phyloP scores from a whole-genome alignment of 805 yeast species.

The Candida cerambycidarum region DNA sequence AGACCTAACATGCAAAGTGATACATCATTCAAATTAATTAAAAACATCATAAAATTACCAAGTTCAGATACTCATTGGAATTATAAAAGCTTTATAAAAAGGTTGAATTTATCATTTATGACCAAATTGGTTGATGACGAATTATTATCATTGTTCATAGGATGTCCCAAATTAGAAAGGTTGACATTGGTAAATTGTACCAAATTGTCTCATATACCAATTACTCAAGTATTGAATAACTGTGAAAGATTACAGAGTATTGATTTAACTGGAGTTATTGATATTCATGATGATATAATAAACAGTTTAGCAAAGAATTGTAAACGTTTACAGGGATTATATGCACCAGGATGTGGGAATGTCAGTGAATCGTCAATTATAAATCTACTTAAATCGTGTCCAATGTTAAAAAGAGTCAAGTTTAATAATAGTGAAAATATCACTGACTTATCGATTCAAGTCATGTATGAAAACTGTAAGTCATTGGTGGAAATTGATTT shows the following conservation, averaged over 20 bases:
- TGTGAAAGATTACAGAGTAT: constrained; percentile 78
- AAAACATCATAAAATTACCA: constrained; percentile 53
- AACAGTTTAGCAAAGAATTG: constrained; percentile 68
- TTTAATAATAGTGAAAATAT: constrained; percentile 69
- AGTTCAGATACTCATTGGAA: constrained; percentile 57
- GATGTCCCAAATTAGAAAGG: constrained; percentile 78
- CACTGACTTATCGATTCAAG: constrained; percentile 59
- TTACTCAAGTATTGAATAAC: constrained; percentile 58
- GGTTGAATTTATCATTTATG: constrained; percentile 77
- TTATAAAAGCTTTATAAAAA: constrained; percentile 66
- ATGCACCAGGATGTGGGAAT: constrained; percentile 80
- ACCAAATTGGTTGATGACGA: constrained; percentile 66
- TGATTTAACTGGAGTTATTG: constrained; percentile 78
- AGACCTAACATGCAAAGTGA: constrained; percentile 69
- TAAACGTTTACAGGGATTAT: constrained; percentile 79
- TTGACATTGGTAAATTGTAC: constrained; percentile 82
- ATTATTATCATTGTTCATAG: constrained; percentile 57
- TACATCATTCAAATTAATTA: constrained; percentile 50
- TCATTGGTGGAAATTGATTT: constrained; percentile 86
- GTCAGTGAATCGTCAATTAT: constrained; percentile 67
- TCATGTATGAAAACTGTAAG: constrained; percentile 70
- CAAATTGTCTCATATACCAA: constrained; percentile 57
- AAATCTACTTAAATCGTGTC: constrained; percentile 60
- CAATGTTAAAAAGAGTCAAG: constrained; percentile 77
- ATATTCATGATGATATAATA: constrained; percentile 65